Base-by-base conservation (phyloP, 1,284 basidiomycete species). In the Ustilago trichophora region DNA sequence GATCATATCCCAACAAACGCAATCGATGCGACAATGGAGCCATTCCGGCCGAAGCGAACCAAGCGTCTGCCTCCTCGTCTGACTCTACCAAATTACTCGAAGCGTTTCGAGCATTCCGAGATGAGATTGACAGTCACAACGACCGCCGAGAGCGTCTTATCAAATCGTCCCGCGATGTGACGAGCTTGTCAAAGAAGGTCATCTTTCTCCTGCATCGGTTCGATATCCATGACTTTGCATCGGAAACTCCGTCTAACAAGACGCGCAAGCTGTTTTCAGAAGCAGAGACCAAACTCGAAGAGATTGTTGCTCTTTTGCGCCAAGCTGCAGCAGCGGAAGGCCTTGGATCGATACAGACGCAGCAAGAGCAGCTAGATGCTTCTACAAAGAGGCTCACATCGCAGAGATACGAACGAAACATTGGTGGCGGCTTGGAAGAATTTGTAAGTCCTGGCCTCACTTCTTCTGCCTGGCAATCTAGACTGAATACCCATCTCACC, bases 191-290 rank as follows among this genome's bases (percentile, higher is more conserved):
- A 40, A 98, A 98, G 82, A 94, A 92, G 82, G 85, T 89, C 76
- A 98, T 98, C 65, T 98, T 98, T 77, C 88, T 92, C 42, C 85
- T 98, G 4, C 95, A 97, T 78, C 89, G 93, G 35, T 85, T 62
- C 42, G 58, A 67, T 15, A 21, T 65, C 22, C 36, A 34, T 6
- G 53, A 59, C 26, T 58, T 64, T 31, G 63, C 49, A 13, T 46
- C 62, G 7, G 5, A 16, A 18, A 11, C 43, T 15, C 25, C 56
- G 9, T 43, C 49, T 1, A 11, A 35, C 2, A 53, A 53, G 27
- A 57, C 65, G 24, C 43, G 27, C 22, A 49, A 54, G 32, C 87
- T 89, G 2, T 87, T 87, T 3, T 80, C 83, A 3, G 85, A 88
- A 46, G 91, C 87, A 0, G 85, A 85, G 36, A 82, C 83, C 41